A percentile compares a stretch with the other conserved stretches of the same genome.
phyloP scores from a whole-genome alignment of 371 early-diverging fungal genomes.

The Catenaria anguillulae region DNA sequence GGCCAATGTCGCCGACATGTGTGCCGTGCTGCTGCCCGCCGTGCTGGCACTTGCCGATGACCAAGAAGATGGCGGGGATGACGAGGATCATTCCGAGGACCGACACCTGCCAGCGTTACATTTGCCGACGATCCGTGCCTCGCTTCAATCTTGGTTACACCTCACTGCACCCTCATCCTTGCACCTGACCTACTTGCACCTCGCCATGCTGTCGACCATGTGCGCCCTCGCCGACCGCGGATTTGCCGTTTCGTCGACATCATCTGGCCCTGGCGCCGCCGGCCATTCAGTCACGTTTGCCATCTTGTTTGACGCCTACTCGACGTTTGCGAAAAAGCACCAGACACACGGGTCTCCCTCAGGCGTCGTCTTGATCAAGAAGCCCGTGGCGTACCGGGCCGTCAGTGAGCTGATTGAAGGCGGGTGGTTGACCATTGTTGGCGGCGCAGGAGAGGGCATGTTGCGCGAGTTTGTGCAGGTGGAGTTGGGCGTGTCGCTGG shows the following conservation, averaged over 20 bases:
- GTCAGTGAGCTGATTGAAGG: neutral
- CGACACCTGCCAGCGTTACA: too few species aligned
- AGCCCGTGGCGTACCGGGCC: neutral
- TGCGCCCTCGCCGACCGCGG: neutral
- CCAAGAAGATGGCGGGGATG: too few species aligned
- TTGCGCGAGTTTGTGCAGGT: neutral
- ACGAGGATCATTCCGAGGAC: neutral
- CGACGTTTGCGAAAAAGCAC: too few species aligned
- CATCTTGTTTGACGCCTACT: neutral
- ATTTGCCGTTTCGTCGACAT: too few species aligned
- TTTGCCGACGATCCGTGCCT: too few species aligned
- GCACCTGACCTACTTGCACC: neutral
- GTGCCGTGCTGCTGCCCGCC: too few species aligned
- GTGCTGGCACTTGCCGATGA: too few species aligned
- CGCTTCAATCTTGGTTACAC: too few species aligned
- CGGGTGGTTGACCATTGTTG: neutral
- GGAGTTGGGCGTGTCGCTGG: neutral
- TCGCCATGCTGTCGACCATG: neutral
- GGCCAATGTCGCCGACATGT: neutral
- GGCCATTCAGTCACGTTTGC: neutral
- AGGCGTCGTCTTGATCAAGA: neutral
- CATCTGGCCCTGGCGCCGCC: too few species aligned
- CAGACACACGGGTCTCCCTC: too few species aligned
- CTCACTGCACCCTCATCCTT: neutral
- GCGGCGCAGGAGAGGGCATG: neutral